These are phyloP conservation scores for Elongisporangium undulatum DNA, from an alignment of 352 stramenopile genomes.

Conservation along the genomic window DNA sequence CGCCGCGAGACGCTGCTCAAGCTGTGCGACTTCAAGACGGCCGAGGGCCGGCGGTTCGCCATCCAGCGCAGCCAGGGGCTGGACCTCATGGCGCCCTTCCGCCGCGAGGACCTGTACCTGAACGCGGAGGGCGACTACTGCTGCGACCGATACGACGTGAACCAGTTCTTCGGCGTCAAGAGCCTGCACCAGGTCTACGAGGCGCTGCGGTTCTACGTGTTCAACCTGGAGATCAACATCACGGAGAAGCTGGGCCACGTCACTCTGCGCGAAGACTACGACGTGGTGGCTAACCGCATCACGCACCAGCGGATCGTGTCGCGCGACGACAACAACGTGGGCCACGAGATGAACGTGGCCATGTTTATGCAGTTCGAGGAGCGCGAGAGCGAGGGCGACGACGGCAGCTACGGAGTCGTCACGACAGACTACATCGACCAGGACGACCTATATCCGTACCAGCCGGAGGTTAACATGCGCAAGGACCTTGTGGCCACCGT, in stretches of 20 bases:
- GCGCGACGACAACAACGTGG: slow-evolving; percentile 17
- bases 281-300: slow-evolving; percentile 16
- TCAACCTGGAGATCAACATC: slow-evolving; percentile 35
- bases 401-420: slow-evolving; percentile 3
- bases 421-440: slow-evolving; percentile 25
- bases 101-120: slow-evolving; percentile 23
- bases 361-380: slow-evolving; percentile 26
- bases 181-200: slow-evolving; percentile 31
- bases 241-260: slow-evolving; percentile 28
- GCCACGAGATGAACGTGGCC: slow-evolving; percentile 28
- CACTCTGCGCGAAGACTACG: slow-evolving; percentile 33
- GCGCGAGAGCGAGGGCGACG: too few species aligned
- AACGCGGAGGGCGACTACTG: slow-evolving; percentile 21
- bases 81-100: slow-evolving; percentile 17
- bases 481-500: slow-evolving; percentile 22
- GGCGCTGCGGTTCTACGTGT: slow-evolving; percentile 23
- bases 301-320: slow-evolving; percentile 29
- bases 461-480: slow-evolving; percentile 17
- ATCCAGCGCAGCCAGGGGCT: slow-evolving; percentile 16
- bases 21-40: slow-evolving; percentile 13
- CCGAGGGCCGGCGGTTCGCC: slow-evolving; percentile 21
- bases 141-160: slow-evolving; percentile 19
- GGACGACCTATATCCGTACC: slow-evolving; percentile 30
- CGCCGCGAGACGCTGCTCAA: slow-evolving; percentile 12
- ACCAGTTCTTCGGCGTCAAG: slow-evolving; percentile 20